Evolutionary conservation across 1,284 basidiomycete species (phyloP), one percentile per base, ranked within the genome.

Genomic region (Sphagnurus paluster): DNA sequence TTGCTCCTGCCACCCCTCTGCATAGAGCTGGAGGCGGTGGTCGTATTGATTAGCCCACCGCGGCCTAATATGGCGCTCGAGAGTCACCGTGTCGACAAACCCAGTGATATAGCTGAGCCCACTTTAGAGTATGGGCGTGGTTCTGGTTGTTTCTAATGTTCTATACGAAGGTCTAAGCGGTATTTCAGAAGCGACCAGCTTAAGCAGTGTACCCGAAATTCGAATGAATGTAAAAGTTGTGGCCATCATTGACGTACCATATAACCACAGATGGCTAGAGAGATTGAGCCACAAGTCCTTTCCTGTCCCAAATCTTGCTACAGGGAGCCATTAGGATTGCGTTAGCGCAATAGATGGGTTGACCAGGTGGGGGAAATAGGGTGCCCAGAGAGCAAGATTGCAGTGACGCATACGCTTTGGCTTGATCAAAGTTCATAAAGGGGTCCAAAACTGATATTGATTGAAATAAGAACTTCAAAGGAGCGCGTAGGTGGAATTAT

Each of bases 101-200:
- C 93, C 93, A n/a, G n/a, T n/a, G n/a, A 62, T 90, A 91, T 51
- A 84, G 82, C 65, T 92, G 77, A 0, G 89, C 90, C 95, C 95
- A 98, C 63, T 96, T 93, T 13, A 95, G 95, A 17, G 94, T 97
- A 46, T 94, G 85, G 21, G 80, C 76, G 61, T 89, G 79, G 59
- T 84, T 95, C 74, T 94, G 90, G 76, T 98, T 98, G 72, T 98
- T 98, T 44, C 95, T 79, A 56, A 98, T 85, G 69, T 96, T 97
- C 83, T 97, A 67, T 28, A 50, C 42, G 52, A 16, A 42, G 6
- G 17, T 32, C 23, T 40, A 28, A 39, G 39, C 26, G 20, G 17
- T 23, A 21, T 36, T 13, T 34, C 38, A 5, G 34, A 11, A 35
- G 17, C 16, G n/a, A 39, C n/a, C 29, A 28, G 20, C n/a, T n/a